Evolutionary conservation across 2,329 filamentous ascomycete genomes (phyloP), one percentile per base, ranked within the genome.

Genomic region (Decorospora gaudefroyi): DNA sequence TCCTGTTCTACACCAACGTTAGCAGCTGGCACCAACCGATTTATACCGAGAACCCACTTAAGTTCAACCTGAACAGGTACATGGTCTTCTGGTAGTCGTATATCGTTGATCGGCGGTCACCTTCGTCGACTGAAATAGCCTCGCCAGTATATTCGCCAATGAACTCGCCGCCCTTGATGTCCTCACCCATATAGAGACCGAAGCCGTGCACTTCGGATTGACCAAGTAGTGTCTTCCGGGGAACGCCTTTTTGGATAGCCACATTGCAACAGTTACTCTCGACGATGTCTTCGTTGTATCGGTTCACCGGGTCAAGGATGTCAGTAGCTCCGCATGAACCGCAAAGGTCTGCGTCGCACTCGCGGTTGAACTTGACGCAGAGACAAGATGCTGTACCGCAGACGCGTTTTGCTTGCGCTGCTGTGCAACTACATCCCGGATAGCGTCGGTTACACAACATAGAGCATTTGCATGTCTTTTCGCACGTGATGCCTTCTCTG

Each of bases 61-160:
- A 61, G 51, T 82, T 83, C 12, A 83, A 63, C 4, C 69, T 68
- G 59, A 83, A 83, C 1, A 81, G 67, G 50, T 82, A 89, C n/a
- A 83, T 85, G 4, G 82, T 78, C 55, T 81, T 80, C 15, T 80
- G 79, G 30, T 77, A 71, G 42, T 80, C 77, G 51, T 84, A 80
- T 41, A 86, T 79, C 42, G 84, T 84, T 69, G 85, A 84, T 25
- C 87, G 78, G 3, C 87, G 80, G 16, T 88, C 81, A 3, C 82
- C 83, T 64, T 91, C 87, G 33, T 83, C 78, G 26, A 81, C 79
- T 4, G 81, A 84, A 44, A 92, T 85, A 8, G 90, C 76, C 65
- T 93, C 89, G 32, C 89, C 89, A 2, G 83, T 83, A 65, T 93
- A 93, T 65, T 93, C 89, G 21, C 87, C 86, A 12, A 93, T 76